Percentiles rank a stretch among this genome's conserved stretches.
These are phyloP conservation scores for Stephanodiscus minutulus DNA, from an alignment of 108 stramenopile species.

Conservation along the genomic window DNA sequence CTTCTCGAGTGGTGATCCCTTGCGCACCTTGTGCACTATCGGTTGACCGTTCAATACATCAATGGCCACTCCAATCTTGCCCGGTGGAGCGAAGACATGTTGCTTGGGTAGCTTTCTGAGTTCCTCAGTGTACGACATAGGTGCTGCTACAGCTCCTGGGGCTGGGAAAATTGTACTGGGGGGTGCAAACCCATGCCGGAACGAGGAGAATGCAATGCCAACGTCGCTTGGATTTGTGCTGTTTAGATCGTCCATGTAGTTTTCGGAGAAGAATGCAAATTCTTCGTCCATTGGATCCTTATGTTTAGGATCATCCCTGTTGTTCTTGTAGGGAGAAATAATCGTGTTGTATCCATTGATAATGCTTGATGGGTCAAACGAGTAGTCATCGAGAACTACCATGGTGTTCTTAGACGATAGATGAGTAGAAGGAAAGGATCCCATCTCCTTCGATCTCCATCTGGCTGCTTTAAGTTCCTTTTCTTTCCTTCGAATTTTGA, in stretches of 20 bases:
- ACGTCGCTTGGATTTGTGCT: slow-evolving; percentile 4
- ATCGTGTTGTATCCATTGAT: background rate
- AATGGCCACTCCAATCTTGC: slow-evolving; percentile 53
- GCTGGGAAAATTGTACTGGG: slow-evolving; percentile 5
- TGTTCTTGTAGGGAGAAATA: background rate
- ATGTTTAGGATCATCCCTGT: background rate
- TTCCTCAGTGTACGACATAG: slow-evolving; percentile 13
- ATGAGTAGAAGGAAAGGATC: background rate
- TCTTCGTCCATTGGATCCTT: background rate
- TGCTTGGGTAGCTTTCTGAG: slow-evolving; percentile 8
- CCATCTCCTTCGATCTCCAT: slow-evolving; percentile 40
- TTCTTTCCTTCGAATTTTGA: slow-evolving; percentile 20
- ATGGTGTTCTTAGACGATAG: background rate
- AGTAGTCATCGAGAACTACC: slow-evolving; percentile 33
- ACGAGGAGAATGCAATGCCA: slow-evolving; percentile 2
- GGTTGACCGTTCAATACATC: slow-evolving; percentile 49
- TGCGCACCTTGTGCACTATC: slow-evolving; percentile 48
- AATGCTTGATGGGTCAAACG: slow-evolving; percentile 27
- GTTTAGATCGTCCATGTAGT: slow-evolving; percentile 11
- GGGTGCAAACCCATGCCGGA: slow-evolving; percentile 19
- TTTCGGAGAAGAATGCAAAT: background rate
- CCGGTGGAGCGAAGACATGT: slow-evolving; percentile 47
- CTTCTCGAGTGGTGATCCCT: slow-evolving; percentile 48
- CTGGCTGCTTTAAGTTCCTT: slow-evolving; percentile 27
- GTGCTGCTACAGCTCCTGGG: background rate